Evolutionary conservation across 2,329 filamentous ascomycete genomes (phyloP).

Genomic region (Aspergillus amoenus): DNA sequence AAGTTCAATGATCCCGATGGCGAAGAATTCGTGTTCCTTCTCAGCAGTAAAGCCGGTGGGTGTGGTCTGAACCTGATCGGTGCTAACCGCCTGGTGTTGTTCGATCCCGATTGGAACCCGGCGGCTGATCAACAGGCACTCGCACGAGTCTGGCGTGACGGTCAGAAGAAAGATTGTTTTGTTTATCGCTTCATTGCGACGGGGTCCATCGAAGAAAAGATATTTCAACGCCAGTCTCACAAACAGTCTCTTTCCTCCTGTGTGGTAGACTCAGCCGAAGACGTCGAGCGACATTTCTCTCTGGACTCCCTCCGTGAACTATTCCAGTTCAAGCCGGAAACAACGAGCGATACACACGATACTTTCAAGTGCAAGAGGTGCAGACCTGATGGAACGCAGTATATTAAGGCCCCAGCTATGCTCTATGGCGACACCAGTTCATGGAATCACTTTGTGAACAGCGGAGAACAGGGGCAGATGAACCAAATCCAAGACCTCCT

Average conservation of each 20-base stretch:
- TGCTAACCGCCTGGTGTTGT: conserved; percentile 89
- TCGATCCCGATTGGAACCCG: conserved; percentile 97
- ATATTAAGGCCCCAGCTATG: conserved; percentile 89
- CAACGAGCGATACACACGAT: conserved; percentile 91
- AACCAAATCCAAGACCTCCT: conserved; percentile 86
- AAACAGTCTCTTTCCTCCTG: conserved; percentile 96
- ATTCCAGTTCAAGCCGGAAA: conserved; percentile 86
- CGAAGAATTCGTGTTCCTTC: conserved; percentile 87
- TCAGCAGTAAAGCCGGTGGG: conserved; percentile 94
- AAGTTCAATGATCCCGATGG: conserved; percentile 95
- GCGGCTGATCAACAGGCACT: conserved; percentile 96
- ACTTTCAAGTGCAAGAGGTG: conserved; percentile 99
- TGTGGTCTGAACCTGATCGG: conserved; percentile 96
- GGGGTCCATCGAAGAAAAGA: conserved; percentile 97
- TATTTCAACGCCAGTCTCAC: conserved; percentile 97
- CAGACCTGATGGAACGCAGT: conserved; percentile 80
- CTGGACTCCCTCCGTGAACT: conserved; percentile 86
- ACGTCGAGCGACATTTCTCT: conserved; percentile 95
- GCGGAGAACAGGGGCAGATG: conserved; percentile 64
- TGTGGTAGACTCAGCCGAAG: conserved; percentile 93
- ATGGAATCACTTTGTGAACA: conserved; percentile 97
- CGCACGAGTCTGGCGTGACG: conserved; percentile 96
- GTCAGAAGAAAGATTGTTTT: conserved; percentile 98
- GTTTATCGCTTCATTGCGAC: conserved; percentile 99
- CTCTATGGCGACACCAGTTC: conserved; percentile 96